A percentile compares a stretch with the other conserved stretches of the same genome.
Evolutionary conservation across 345 rosid species (phyloP).

Genomic region (Citrus maxima): DNA sequence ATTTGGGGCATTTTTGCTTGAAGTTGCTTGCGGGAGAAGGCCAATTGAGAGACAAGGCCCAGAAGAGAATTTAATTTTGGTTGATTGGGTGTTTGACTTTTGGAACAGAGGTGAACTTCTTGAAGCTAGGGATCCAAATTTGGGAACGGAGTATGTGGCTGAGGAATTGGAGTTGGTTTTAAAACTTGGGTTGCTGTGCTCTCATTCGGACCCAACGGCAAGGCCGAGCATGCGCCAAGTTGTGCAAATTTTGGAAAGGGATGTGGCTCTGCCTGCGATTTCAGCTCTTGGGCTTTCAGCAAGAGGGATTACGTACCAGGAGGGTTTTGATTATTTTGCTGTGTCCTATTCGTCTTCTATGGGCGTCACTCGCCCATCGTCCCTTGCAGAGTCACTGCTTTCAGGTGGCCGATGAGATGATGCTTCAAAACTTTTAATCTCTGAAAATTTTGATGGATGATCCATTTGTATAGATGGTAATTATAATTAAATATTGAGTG

Average conservation of each 20-base stretch:
- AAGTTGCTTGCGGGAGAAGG: slow-evolving; percentile 56
- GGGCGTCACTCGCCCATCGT: slow-evolving; percentile 28
- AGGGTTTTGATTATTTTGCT: slow-evolving; percentile 44
- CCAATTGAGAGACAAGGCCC: slow-evolving; percentile 31
- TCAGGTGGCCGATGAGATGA: slow-evolving; percentile 45
- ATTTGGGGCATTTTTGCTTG: slow-evolving; percentile 60
- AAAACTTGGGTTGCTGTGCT: slow-evolving; percentile 59
- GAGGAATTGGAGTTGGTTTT: slow-evolving; percentile 52
- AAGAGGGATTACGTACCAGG: slow-evolving; percentile 26
- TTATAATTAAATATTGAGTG: no score
- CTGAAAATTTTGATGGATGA: neutral
- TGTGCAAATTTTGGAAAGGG: slow-evolving; percentile 43
- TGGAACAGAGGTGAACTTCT: slow-evolving; percentile 36
- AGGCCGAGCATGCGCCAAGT: slow-evolving; percentile 67
- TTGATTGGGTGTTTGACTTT: slow-evolving; percentile 43
- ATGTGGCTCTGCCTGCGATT: slow-evolving; percentile 38
- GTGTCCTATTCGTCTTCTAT: slow-evolving; percentile 36
- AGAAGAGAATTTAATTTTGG: slow-evolving; percentile 29
- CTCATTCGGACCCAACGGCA: slow-evolving; percentile 36
- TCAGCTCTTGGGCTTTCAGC: slow-evolving; percentile 32
- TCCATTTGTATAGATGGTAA: neutral
- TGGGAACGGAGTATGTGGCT: slow-evolving; percentile 30
- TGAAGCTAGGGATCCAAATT: slow-evolving; percentile 39
- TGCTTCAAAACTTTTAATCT: neutral
- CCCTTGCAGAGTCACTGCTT: slow-evolving; percentile 47